Percentiles rank a stretch among this genome's conserved stretches.
These are phyloP conservation scores for Xenosphaeropsis pyriputrescens DNA, from an alignment of 2,329 filamentous ascomycete genomes.

Conservation along the genomic window DNA sequence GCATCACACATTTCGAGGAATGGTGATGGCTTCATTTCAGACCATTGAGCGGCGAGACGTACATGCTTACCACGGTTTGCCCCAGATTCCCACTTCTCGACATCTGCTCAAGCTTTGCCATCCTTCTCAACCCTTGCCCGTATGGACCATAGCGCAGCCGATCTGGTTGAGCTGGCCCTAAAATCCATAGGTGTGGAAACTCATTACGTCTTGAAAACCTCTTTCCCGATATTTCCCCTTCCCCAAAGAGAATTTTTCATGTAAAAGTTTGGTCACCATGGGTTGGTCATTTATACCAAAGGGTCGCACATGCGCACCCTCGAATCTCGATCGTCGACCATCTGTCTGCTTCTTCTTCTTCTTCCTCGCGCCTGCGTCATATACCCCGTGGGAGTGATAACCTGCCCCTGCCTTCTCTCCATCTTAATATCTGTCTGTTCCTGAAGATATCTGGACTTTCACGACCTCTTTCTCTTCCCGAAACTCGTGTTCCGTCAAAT, in stretches of 20 bases:
- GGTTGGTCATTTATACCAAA: not conserved
- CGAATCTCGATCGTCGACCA: not conserved
- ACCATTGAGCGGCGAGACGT: too few species aligned
- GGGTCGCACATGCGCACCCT: not conserved
- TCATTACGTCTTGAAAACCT: not conserved
- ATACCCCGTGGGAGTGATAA: not conserved
- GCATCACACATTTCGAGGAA: too few species aligned
- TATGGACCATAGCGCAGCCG: too few species aligned
- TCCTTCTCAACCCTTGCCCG: too few species aligned
- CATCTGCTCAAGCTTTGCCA: too few species aligned
- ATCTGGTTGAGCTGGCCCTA: too few species aligned
- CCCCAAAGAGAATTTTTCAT: not conserved
- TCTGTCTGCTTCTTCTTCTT: not conserved
- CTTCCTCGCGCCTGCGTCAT: not conserved
- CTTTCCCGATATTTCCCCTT: not conserved
- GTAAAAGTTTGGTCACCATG: not conserved
- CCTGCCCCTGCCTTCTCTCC: not conserved
- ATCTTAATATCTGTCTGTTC: not conserved
- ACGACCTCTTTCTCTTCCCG: not conserved
- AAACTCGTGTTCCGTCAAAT: not conserved
- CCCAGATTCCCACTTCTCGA: too few species aligned
- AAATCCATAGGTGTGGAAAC: too few species aligned
- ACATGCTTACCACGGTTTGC: too few species aligned
- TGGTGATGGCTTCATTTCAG: too few species aligned
- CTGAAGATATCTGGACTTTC: not conserved